Evolutionary conservation across 192 early-diverging fungal species (phyloP).

Genomic region (Coemansia reversa): DNA sequence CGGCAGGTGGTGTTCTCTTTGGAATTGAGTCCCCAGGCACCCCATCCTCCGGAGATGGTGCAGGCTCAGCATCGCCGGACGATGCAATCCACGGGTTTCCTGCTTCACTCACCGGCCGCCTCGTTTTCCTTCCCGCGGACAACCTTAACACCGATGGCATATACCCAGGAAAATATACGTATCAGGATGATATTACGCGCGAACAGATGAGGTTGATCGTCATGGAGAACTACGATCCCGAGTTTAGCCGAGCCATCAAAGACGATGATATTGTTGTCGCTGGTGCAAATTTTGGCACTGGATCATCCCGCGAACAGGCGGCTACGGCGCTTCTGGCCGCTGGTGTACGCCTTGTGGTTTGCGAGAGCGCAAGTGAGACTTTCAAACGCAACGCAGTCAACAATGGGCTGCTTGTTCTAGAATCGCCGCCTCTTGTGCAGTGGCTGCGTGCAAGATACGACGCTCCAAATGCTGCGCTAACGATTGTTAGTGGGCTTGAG

Average conservation of each 20-base stretch:
- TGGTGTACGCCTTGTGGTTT: slow-evolving; percentile 81
- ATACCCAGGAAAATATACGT: slow-evolving; percentile 98
- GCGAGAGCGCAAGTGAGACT: slow-evolving; percentile 94
- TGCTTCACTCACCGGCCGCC: slow-evolving; percentile 69
- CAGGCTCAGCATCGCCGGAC: slow-evolving; percentile 23
- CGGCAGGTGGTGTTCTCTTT: slow-evolving; percentile 22
- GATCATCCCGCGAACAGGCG: slow-evolving; percentile 97
- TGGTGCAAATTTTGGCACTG: slow-evolving; percentile 97
- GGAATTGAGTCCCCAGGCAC: slow-evolving; percentile 24
- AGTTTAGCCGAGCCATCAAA: slow-evolving; percentile 69
- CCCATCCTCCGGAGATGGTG: not conserved
- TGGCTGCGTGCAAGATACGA: slow-evolving; percentile 60
- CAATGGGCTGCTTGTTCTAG: slow-evolving; percentile 92
- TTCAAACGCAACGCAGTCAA: slow-evolving; percentile 99
- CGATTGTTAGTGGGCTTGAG: slow-evolving; percentile 74
- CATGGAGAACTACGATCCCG: slow-evolving; percentile 98
- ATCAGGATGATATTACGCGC: slow-evolving; percentile 89
- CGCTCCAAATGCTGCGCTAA: slow-evolving; percentile 48
- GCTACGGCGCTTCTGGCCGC: slow-evolving; percentile 90
- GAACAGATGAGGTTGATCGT: slow-evolving; percentile 92
- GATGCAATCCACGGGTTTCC: slow-evolving; percentile 69
- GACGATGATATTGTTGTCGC: slow-evolving; percentile 82
- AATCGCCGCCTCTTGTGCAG: slow-evolving; percentile 77
- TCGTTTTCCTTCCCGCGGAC: slow-evolving; percentile 88
- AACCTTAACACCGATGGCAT: slow-evolving; percentile 99